Percentiles rank a stretch among this genome's conserved stretches.
Conservation (phyloP, 306 rosid genomes). For the Vigna radiata region DNA sequence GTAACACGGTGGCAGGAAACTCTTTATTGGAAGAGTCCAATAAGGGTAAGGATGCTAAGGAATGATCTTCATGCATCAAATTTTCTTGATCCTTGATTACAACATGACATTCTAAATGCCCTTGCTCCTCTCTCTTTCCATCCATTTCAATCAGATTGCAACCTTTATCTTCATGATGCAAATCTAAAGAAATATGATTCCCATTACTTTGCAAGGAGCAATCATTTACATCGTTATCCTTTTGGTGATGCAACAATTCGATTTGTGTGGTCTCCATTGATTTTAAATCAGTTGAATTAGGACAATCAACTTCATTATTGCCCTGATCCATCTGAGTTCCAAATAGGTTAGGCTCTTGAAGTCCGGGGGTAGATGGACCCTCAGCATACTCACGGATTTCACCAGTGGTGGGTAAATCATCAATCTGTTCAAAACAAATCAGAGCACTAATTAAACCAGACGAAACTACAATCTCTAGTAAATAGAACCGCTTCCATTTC, state of each 20-base stretch:
- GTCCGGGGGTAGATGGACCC: conserved; percentile 76
- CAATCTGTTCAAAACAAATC: conserved; percentile 58
- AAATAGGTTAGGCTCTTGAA: conserved; percentile 63
- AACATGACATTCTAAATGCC: conserved; percentile 43
- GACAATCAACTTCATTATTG: conserved; percentile 65
- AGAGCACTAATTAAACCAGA: conserved; percentile 28
- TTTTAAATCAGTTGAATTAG: conserved; percentile 52
- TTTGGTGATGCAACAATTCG: conserved; percentile 40
- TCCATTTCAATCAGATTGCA: conserved; percentile 53
- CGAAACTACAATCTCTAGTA: conserved; percentile 24
- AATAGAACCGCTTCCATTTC: conserved; percentile 30
- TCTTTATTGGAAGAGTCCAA: conserved; percentile 41
- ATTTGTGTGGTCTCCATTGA: conserved; percentile 46
- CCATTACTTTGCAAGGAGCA: conserved; percentile 53
- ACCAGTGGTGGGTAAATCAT: conserved; percentile 46
- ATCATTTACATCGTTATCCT: conserved; percentile 47
- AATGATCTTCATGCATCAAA: conserved; percentile 50
- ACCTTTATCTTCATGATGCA: conserved; percentile 58
- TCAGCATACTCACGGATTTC: conserved; percentile 60
- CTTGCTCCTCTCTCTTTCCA: conserved; percentile 52
- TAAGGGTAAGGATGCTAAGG: conserved; percentile 41
- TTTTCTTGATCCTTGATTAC: conserved; percentile 50
- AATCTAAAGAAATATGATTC: conserved; percentile 41
- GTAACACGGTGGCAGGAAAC: conserved; percentile 36
- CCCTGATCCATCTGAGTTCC: conserved; percentile 63